Evolutionary conservation across 805 yeast genomes (phyloP).

Genomic region (Barnettozyma pratensis): DNA sequence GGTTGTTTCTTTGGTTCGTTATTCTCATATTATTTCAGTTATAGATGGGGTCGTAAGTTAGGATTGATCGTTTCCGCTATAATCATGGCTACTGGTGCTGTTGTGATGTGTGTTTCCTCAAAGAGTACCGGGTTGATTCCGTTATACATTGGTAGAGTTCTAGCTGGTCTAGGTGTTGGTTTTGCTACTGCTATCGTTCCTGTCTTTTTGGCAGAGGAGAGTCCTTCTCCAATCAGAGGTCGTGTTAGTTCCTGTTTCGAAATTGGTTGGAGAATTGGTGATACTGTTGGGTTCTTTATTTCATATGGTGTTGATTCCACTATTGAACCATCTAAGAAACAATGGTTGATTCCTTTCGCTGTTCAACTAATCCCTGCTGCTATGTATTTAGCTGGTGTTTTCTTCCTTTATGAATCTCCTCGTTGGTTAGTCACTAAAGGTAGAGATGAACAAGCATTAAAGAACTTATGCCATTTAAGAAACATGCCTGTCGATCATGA

Average conservation of each 20-base stretch:
- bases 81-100: slow-evolving; percentile 39
- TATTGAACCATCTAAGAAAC: slow-evolving; percentile 29
- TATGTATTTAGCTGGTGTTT: slow-evolving; percentile 33
- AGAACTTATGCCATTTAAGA: slow-evolving; percentile 33
- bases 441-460: slow-evolving; percentile 30
- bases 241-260: slow-evolving; percentile 42
- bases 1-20: slow-evolving; percentile 47
- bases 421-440: slow-evolving; percentile 36
- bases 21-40: slow-evolving; percentile 38
- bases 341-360: slow-evolving; percentile 47
- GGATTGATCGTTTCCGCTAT: slow-evolving; percentile 37
- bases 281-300: slow-evolving; percentile 18
- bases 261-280: slow-evolving; percentile 37
- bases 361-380: slow-evolving; percentile 42
- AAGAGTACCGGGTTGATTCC: slow-evolving; percentile 34
- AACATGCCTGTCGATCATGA: slow-evolving; percentile 32
- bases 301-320: slow-evolving; percentile 15
- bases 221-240: slow-evolving; percentile 44
- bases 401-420: slow-evolving; percentile 41
- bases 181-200: slow-evolving; percentile 47
- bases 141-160: slow-evolving; percentile 48
- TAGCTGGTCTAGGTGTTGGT: slow-evolving; percentile 47
- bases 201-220: slow-evolving; percentile 41
- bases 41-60: slow-evolving; percentile 34
- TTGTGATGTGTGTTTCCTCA: slow-evolving; percentile 31